Percentiles rank a stretch among this genome's conserved stretches.
phyloP scores from a whole-genome alignment of 208 protist species.

The Acanthamoeba polyphaga region DNA sequence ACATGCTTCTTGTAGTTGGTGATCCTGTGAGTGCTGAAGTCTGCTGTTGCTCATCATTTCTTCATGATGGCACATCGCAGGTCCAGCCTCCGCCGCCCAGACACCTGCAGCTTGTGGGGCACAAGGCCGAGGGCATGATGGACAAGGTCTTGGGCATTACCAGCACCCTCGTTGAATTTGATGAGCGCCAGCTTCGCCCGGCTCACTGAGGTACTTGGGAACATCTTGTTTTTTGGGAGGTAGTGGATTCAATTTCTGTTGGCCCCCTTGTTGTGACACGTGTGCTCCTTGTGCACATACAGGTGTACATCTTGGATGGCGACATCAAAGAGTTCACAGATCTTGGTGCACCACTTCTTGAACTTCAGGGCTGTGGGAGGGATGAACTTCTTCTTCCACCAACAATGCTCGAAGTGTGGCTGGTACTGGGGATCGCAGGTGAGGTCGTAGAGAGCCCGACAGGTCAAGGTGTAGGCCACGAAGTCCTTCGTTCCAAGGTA shows the following conservation, averaged over 20 bases:
- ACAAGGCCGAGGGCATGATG: background rate
- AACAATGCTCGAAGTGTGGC: background rate
- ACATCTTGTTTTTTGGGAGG: background rate
- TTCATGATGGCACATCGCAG: background rate
- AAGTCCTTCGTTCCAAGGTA: background rate
- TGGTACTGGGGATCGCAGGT: background rate
- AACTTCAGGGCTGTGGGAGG: too few species aligned
- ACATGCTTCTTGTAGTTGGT: background rate
- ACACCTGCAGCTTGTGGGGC: background rate
- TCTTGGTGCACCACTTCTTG: too few species aligned
- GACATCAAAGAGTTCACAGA: too few species aligned
- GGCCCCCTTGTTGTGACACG: too few species aligned
- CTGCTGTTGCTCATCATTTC: background rate
- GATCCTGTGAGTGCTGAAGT: background rate
- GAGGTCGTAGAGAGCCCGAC: background rate
- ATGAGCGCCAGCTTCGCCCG: background rate
- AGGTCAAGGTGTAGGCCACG: background rate
- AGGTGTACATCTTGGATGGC: too few species aligned
- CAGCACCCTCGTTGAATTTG: background rate
- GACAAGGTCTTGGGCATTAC: background rate
- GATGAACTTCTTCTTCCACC: background rate
- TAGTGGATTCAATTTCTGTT: too few species aligned
- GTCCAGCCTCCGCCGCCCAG: background rate
- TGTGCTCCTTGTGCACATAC: too few species aligned
- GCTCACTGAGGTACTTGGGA: background rate